phyloP scores from a whole-genome alignment of 495 filamentous ascomycete species.

The Parmelia sp. region DNA sequence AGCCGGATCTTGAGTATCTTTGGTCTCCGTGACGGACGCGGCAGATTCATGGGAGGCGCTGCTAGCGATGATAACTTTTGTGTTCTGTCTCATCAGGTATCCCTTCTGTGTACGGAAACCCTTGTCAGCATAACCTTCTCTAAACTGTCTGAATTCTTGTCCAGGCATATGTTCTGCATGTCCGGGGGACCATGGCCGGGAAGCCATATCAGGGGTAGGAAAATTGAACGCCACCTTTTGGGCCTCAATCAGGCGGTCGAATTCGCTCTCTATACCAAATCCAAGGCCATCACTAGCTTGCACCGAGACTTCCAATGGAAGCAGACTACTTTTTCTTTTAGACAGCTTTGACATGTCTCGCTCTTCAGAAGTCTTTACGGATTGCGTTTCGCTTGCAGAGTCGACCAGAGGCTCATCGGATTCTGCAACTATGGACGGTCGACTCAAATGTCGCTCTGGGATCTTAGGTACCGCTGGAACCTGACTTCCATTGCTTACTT shows the following conservation, averaged over 20 bases:
- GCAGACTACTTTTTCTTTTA: slow-evolving; percentile 48
- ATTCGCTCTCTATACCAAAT: slow-evolving; percentile 82
- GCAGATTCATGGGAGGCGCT: slow-evolving; percentile 53
- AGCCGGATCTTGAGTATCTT: slow-evolving; percentile 50
- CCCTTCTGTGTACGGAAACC: slow-evolving; percentile 68
- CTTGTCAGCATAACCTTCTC: slow-evolving; percentile 50
- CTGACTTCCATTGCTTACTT: slow-evolving; percentile 61
- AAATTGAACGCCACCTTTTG: slow-evolving; percentile 83
- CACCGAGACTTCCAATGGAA: slow-evolving; percentile 63
- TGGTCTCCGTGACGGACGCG: slow-evolving; percentile 28
- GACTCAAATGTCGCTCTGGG: slow-evolving; percentile 50
- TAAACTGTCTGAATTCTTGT: slow-evolving; percentile 27
- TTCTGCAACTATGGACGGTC: slow-evolving; percentile 40
- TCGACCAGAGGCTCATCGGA: slow-evolving; percentile 26
- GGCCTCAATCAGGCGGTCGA: slow-evolving; percentile 89
- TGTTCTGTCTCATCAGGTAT: slow-evolving; percentile 97
- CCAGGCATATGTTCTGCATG: slow-evolving; percentile 26
- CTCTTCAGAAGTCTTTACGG: slow-evolving; percentile 18
- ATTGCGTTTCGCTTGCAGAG: slow-evolving; percentile 12
- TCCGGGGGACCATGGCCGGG: slow-evolving; percentile 17
- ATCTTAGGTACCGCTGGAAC: slow-evolving; percentile 56
- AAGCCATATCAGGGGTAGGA: slow-evolving; percentile 37
- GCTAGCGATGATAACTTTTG: slow-evolving; percentile 86
- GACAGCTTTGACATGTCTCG: slow-evolving; percentile 25
- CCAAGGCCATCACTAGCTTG: slow-evolving; percentile 51